Evolutionary conservation across 495 filamentous ascomycete species (phyloP), one percentile per base, ranked within the genome.

Genomic region (Penicillium coprophilum): DNA sequence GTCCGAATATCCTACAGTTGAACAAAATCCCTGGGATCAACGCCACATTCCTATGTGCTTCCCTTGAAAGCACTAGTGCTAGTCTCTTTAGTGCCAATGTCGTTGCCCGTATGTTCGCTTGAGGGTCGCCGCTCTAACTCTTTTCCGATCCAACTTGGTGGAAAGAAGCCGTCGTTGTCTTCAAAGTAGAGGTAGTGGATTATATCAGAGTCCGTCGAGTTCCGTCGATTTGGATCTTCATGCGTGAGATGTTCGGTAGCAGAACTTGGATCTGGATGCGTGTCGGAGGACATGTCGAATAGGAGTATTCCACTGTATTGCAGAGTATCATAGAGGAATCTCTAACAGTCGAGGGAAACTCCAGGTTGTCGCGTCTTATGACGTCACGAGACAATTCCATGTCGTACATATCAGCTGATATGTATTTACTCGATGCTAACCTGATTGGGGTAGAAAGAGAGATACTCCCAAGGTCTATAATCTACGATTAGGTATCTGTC

Each of bases 161-260:
- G 70, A 31, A 77, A 77, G 56, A 77, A 77, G 46, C 67, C 64
- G 23, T 69, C 71, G 51, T 77, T 74, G 43, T 77, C 73, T 46
- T 77, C 73, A 24, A 71, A 76, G 46, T 74, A 69, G 13, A 74
- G 71, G 56, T 70, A 63, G 60, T 77, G 73, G 40, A 59, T 51
- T n/a, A 63, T 34, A n/a, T 64, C 55, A 4, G 60, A 53, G 20
- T 63, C 55, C 6, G 44, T 54, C 20, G 32, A 53, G 23, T 44
- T 38, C 38, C 34, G 46, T 6, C 40, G 57, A 39, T 54, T 32
- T 12, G 36, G 45, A 20, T 55, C 34, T 0, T 34, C 21, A 9
- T 52, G 54, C 43, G 36, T 7, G 8, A 7, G 24, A 23, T 47
- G 41, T 17, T 40, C 21, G 28, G 46, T 23, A 31, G 28, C n/a